phyloP scores from a whole-genome alignment of 2,329 filamentous ascomycete genomes.

The Pleomassaria siparia region DNA sequence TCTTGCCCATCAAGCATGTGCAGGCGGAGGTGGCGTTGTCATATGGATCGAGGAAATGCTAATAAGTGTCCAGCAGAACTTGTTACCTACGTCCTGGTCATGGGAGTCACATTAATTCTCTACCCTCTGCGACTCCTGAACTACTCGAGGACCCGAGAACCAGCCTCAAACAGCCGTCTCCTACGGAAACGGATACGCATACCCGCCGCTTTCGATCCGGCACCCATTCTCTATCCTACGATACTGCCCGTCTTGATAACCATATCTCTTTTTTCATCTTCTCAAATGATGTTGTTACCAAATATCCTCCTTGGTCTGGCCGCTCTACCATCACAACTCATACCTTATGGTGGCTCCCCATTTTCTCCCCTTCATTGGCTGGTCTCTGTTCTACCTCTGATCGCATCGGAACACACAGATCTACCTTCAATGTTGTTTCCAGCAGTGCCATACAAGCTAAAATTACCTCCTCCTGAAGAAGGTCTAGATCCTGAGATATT shows the following conservation, averaged over 20 bases:
- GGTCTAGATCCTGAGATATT: slow-evolving; percentile 59
- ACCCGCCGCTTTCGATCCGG: slow-evolving; percentile 83
- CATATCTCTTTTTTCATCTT: slow-evolving; percentile 67
- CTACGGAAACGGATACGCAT: slow-evolving; percentile 58
- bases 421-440: slow-evolving; percentile 37
- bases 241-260: slow-evolving; percentile 75
- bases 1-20: background rate
- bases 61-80: slow-evolving; percentile 40
- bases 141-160: slow-evolving; percentile 28
- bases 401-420: slow-evolving; percentile 52
- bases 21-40: background rate
- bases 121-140: slow-evolving; percentile 45
- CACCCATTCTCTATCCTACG: slow-evolving; percentile 84
- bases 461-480: slow-evolving; percentile 29
- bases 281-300: slow-evolving; percentile 65
- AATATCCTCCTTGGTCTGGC: slow-evolving; percentile 82
- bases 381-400: slow-evolving; percentile 69
- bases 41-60: slow-evolving; percentile 10
- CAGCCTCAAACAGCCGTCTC: slow-evolving; percentile 30
- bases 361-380: slow-evolving; percentile 77
- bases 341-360: slow-evolving; percentile 63
- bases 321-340: slow-evolving; percentile 70
- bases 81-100: slow-evolving; percentile 39
- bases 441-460: slow-evolving; percentile 39
- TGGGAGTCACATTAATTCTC: slow-evolving; percentile 30